Evolutionary conservation across 345 rosid species (phyloP).

Genomic region (Pistacia integerrima): DNA sequence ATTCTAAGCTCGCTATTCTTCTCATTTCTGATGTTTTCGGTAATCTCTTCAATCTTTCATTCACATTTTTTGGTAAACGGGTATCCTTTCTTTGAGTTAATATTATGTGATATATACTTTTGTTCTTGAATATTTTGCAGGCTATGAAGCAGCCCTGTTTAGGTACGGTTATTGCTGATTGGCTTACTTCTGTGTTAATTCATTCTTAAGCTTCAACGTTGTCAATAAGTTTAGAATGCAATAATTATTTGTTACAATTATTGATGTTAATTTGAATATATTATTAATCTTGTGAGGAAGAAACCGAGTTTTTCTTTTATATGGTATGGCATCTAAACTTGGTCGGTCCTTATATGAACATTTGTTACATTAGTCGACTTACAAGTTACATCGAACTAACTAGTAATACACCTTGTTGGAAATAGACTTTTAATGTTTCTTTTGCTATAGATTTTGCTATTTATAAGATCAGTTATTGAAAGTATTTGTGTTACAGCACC

Average conservation of each 20-base stretch:
- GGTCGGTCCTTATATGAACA: no score
- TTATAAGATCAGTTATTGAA: no score
- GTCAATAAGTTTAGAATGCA: background rate
- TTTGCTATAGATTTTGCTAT: no score
- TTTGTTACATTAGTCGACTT: no score
- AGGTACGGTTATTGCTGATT: conserved; percentile 5
- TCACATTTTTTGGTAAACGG: background rate
- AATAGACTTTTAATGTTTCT: no score
- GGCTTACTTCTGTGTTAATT: background rate
- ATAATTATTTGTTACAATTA: no score
- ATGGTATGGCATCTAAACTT: no score
- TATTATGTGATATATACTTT: background rate
- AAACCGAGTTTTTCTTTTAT: no score
- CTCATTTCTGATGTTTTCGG: conserved; percentile 66
- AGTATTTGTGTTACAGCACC: no score
- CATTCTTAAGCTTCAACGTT: background rate
- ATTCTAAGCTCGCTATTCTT: conserved; percentile 61
- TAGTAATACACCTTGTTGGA: no score
- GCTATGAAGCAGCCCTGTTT: conserved; percentile 15
- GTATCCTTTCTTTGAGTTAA: background rate
- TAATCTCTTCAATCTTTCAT: conserved; percentile 3
- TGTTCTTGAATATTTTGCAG: conserved; percentile 10
- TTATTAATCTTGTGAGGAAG: background rate
- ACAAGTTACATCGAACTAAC: no score
- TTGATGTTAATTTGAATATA: background rate